These are phyloP conservation scores for Vaccinium corymbosum DNA, from an alignment of 148 eudicot genomes.

Conservation along the genomic window DNA sequence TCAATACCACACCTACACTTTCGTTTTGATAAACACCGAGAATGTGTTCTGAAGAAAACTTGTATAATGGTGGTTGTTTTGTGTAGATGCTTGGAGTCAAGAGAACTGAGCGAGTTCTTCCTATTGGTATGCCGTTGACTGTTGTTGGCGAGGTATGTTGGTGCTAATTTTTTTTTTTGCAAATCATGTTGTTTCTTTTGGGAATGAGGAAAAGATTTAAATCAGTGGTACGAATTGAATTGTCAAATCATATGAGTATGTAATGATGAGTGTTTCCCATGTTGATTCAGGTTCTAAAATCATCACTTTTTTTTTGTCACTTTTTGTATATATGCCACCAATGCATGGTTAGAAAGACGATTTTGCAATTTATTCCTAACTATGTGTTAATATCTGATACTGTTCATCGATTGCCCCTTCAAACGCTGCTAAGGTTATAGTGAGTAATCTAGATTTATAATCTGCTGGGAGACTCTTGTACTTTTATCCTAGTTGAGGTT, in stretches of 20 bases:
- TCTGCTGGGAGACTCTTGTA: background rate
- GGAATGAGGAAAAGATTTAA: background rate
- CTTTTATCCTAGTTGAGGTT: no score
- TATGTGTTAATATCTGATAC: background rate
- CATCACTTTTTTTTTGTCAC: background rate
- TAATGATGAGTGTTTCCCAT: background rate
- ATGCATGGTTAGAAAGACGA: background rate
- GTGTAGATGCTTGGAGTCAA: constrained; percentile 96
- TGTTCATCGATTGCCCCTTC: background rate
- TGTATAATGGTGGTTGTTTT: constrained; percentile 17
- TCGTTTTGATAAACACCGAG: background rate
- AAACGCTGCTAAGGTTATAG: background rate
- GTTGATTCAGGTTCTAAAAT: background rate
- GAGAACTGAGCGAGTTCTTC: constrained; percentile 94
- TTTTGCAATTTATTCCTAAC: background rate
- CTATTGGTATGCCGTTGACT: constrained; percentile 83
- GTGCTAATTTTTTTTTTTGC: background rate
- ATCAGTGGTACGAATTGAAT: background rate
- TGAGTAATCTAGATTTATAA: background rate
- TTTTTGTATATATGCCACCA: background rate
- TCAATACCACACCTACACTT: background rate
- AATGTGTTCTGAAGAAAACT: background rate
- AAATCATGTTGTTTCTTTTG: background rate
- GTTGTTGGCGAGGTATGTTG: constrained; percentile 60
- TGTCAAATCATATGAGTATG: background rate